phyloP scores from a whole-genome alignment of 106 monocot species.

The Amphibolis antarctica region DNA sequence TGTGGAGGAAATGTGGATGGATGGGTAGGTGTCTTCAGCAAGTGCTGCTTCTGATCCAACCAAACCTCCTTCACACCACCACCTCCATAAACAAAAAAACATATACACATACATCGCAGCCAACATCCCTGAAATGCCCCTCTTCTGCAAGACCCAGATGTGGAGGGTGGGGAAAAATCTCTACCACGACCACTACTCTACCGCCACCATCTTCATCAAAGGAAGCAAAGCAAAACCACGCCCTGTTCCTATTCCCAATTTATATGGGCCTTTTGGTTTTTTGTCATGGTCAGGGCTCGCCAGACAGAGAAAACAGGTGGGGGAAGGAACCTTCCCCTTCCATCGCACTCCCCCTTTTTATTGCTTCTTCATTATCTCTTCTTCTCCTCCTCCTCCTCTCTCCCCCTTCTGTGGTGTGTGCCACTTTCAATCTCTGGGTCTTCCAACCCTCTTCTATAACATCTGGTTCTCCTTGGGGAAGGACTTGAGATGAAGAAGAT shows the following conservation, averaged over 20 bases:
- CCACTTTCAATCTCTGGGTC: neutral
- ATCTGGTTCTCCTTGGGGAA: neutral
- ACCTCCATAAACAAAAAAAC: neutral
- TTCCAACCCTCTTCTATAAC: neutral
- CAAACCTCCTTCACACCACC: neutral
- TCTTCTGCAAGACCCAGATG: neutral
- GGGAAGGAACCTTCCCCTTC: conserved; percentile 8
- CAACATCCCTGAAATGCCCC: conserved; percentile 11
- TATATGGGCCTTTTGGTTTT: conserved; percentile 6
- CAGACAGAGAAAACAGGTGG: conserved; percentile 8
- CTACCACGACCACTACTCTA: too few relatives aligned
- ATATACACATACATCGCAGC: neutral
- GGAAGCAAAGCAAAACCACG: neutral
- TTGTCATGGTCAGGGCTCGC: conserved; percentile 6
- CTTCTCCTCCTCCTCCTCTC: neutral
- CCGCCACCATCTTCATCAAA: conserved; percentile 1
- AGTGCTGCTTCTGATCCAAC: conserved; percentile 7
- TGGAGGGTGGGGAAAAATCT: neutral
- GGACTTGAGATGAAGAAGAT: conserved; percentile 1
- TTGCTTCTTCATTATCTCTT: neutral
- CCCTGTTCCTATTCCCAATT: conserved; percentile 12
- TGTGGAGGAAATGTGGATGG: neutral
- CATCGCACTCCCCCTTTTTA: neutral
- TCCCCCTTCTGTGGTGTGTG: neutral
- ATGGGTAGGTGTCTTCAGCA: conserved; percentile 10